Evolutionary conservation across 768 basidiomycete species (phyloP).

Genomic region (Tricholoma sp.): DNA sequence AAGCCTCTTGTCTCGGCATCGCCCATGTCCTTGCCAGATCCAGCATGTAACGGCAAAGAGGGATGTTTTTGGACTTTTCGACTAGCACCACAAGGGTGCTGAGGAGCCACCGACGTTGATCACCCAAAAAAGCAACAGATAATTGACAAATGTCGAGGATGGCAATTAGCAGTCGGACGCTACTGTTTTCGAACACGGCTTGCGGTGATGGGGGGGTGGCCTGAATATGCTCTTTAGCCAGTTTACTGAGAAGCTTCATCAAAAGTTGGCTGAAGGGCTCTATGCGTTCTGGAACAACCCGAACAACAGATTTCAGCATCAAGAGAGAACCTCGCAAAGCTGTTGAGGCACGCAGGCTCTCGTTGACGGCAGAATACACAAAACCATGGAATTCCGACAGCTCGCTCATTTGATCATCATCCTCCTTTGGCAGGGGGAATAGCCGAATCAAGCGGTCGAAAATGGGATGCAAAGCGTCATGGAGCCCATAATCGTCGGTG

Average conservation of each 20-base stretch:
- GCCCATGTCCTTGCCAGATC: constrained; percentile 88
- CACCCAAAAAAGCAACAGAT: constrained; percentile 76
- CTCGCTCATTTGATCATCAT: constrained; percentile 70
- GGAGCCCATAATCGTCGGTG: constrained; percentile 72
- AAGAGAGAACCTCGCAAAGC: constrained; percentile 76
- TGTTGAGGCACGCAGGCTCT: constrained; percentile 70
- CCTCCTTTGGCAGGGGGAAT: constrained; percentile 73
- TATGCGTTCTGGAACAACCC: constrained; percentile 74
- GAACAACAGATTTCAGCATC: constrained; percentile 82
- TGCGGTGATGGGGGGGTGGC: constrained; percentile 36
- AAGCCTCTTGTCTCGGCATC: constrained; percentile 76
- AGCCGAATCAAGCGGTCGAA: constrained; percentile 75
- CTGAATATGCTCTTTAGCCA: constrained; percentile 84
- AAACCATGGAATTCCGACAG: constrained; percentile 75
- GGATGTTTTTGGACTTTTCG: constrained; percentile 80
- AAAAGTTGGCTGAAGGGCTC: constrained; percentile 73
- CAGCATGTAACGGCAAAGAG: constrained; percentile 79
- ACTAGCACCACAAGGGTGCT: constrained; percentile 74
- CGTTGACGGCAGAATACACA: constrained; percentile 67
- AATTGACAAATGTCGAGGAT: constrained; percentile 84
- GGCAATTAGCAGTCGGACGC: constrained; percentile 65
- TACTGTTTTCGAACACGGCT: constrained; percentile 46
- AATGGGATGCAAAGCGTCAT: constrained; percentile 77
- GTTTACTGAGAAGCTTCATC: constrained; percentile 78
- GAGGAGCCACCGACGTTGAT: constrained; percentile 79